Percentiles rank a stretch among this genome's conserved stretches.
These are phyloP conservation scores for Plasmodium malariae DNA, from an alignment of 169 alveolate genomes.

Conservation along the genomic window DNA sequence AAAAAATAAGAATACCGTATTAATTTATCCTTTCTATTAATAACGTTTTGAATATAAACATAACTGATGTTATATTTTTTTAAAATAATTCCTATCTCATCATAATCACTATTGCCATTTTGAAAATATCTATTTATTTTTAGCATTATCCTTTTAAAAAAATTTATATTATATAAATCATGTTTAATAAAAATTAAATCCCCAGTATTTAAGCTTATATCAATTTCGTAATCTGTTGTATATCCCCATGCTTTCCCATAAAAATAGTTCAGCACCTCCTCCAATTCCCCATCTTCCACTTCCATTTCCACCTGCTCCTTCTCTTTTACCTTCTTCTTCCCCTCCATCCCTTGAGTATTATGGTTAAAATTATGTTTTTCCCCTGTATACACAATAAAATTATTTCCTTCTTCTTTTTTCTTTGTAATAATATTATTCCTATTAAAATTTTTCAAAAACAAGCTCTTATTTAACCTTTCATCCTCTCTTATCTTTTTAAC, in stretches of 20 bases:
- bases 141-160: conserved; percentile 41
- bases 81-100: conserved; percentile 63
- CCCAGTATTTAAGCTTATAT: conserved; percentile 60
- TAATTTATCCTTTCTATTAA: conserved; percentile 60
- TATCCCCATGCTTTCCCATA: conserved; percentile 79
- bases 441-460: conserved; percentile 64
- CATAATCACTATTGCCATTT: conserved; percentile 31
- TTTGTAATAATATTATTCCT: conserved; percentile 5
- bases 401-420: background rate
- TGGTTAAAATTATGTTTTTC: background rate
- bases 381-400: background rate
- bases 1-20: conserved; percentile 67
- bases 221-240: conserved; percentile 76
- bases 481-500: conserved; percentile 42
- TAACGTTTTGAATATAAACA: conserved; percentile 51
- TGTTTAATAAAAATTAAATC: conserved; percentile 72
- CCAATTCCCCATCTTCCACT: background rate
- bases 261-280: conserved; percentile 58
- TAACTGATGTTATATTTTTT: conserved; percentile 70
- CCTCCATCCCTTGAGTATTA: background rate
- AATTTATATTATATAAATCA: conserved; percentile 54
- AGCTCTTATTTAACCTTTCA: conserved; percentile 49
- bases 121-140: conserved; percentile 67
- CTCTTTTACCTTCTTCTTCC: background rate
- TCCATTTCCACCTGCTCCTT: background rate